Evolutionary conservation across 768 basidiomycete species (phyloP), one percentile per base, ranked within the genome.

Genomic region (Holtermanniella nyarrowii): DNA sequence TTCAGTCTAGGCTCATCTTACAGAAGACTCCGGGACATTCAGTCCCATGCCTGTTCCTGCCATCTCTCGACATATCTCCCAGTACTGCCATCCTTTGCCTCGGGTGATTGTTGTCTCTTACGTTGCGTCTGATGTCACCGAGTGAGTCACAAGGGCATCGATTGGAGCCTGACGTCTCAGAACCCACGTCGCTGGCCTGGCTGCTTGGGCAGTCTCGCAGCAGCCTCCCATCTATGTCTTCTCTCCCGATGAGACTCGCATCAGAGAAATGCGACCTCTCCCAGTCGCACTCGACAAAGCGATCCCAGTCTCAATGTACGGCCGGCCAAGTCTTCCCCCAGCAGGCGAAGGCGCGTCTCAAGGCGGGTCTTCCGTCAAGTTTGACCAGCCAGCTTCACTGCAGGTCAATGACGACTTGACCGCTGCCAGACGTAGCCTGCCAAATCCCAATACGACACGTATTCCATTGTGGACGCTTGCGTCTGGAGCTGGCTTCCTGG

Each of bases 221-320:
- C 52, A 59, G 12, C 62, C 62, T 1, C 65, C 65, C 0, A 46
- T 52, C 23, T 67, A 63, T 44, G 48, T 68, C 41, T 63, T 71
- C 41, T 68, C 65, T 4, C 67, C 67, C 3, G 42, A 63, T 10
- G 69, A 71, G 47, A 68, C 62, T 12, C 55, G 69, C 4, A 42
- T 68, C 0, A 55, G 69, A 10, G 65, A 67, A 47, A 26, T 40
- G 2, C 58, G 49, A 24, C 52, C 62, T 0, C 56, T 65, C 0
- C 51, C 60, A 37, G 22, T 57, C 2, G 60, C 63, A 1, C 53
- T 71, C 3, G 54, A 62, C 20, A 58, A 67, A 23, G 68, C 64
- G 1, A 62, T 71, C 25, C 66, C 68, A 13, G 63, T 71, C 44
- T 61, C 64, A 26, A 64, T 71, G 64, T 71, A 71, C 52, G 31